Base-by-base conservation (phyloP, 768 basidiomycete species). In the Leccinum ochraceum region DNA sequence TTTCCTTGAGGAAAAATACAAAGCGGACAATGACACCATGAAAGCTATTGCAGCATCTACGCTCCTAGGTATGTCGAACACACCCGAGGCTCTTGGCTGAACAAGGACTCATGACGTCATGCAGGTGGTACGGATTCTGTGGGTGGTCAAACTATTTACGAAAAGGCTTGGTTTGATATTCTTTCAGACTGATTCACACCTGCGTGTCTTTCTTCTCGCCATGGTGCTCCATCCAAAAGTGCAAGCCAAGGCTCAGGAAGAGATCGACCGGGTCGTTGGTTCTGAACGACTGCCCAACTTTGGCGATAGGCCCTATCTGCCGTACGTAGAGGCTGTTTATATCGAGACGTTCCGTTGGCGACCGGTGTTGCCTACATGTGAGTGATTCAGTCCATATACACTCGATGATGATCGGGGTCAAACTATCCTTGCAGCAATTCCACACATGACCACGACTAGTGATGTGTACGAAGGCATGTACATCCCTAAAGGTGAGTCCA, bases 301-400 rank as follows among this genome's bases (percentile, higher is more conserved):
- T 17, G 61, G 17, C 7, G 75, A 77, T 26, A 63, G 66, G 54
- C 49, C 60, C 3, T 26, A 51, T 52, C 63, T 78, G 14, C 75
- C 76, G 5, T 77, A 73, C n/a, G 44, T 74, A 0, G 69, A 73
- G 48, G 77, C 69, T 1, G 37, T 77, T 4, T 65, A 66, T 44
- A 63, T 71, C 13, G 78, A 78, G 57, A 68, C 62, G 7, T 32
- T 72, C 24, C 65, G 76, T 46, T 78, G 74, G 74, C 63, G 64
- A 22, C 69, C 75, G 4, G 66, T 65, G 20, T 32, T 63, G 9
- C 75, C 76, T 3, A 46, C 58, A 2, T 67, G 76, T 74, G 26
- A 63, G 67, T 64, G 39, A 4, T 16, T 52, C 44, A 36, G 24
- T 48, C 32, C 39, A 22, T 10, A 6, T n/a, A 34, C 17, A 30